Evolutionary conservation across 1,284 basidiomycete genomes (phyloP), one percentile per base, ranked within the genome.

Genomic region (Ceratobasidium sp.): DNA sequence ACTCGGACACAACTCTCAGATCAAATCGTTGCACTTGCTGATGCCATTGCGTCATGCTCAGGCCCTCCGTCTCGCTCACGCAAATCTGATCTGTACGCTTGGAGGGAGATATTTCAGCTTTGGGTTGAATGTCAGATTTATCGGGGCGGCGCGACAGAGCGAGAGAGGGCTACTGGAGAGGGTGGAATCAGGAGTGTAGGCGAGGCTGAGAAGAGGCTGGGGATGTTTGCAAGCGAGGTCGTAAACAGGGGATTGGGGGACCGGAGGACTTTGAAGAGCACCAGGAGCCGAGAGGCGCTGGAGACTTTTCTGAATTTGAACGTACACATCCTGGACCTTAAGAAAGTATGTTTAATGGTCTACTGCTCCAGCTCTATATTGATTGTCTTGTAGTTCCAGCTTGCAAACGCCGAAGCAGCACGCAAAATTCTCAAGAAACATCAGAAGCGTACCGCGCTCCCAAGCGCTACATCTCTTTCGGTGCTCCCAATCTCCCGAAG

Each of bases 391-490:
- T 62, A 93, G 91, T 93, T 95, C 83, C 94, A 97, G 84, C 85
- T 90, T 48, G 95, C 95, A 9, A 98, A 96, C 81, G 89, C 94
- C 7, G 96, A 98, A 84, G 97, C 96, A 0, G 93, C 91, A 1
- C 90, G 94, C 61, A 96, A 96, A 85, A 96, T 96, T 79, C 89
- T 98, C 79, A 98, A 98, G 88, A 98, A 98, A 84, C 97, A 98
- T 83, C 90, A 94, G 40, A 98, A 98, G 84, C 91, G 95, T 4
- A 96, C 94, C 0, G 89, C 91, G 0, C 85, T 94, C 3, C 90
- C 91, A 0, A 75, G 28, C 38, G 61, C 73, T 2, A 57, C 73
- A 0, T 75, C 73, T 10, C 57, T 75, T 15, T n/a, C 73, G 12
- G 73, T 75, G 4, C 62, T 75, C 23, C 73, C 73, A 9, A 66